Conservation (phyloP, 306 rosid genomes). For the Lotus japonicus region DNA sequence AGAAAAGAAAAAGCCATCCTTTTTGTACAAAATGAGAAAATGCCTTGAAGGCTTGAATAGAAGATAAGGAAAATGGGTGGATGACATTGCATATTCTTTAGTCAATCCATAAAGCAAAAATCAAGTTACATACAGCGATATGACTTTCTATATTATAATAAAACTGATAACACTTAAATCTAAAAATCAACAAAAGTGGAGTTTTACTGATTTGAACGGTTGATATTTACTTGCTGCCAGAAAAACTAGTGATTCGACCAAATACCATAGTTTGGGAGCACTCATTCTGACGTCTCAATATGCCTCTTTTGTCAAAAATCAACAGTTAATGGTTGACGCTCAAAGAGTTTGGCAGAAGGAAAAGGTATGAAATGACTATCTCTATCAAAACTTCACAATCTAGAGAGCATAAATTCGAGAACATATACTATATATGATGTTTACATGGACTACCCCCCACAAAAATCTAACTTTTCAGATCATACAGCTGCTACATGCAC, state of each 20-base stretch:
- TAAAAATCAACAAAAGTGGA: conserved; percentile 16
- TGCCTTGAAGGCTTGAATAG: conserved; percentile 23
- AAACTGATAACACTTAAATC: conserved; percentile 11
- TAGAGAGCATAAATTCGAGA: conserved; percentile 2
- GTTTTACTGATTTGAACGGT: not conserved
- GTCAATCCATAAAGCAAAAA: conserved; percentile 9
- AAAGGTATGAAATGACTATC: not conserved
- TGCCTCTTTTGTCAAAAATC: conserved; percentile 17
- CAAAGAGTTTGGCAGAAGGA: conserved; percentile 19
- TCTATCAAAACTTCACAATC: not conserved
- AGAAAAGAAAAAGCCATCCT: conserved; percentile 16
- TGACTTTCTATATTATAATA: conserved; percentile 15
- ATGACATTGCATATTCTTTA: conserved; percentile 2
- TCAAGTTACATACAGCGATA: not conserved
- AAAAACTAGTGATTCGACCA: conserved; percentile 14
- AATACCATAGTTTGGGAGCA: conserved; percentile 3
- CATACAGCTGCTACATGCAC: not conserved
- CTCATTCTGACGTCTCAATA: conserved; percentile 12
- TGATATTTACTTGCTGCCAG: not conserved
- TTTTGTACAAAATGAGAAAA: conserved; percentile 20
- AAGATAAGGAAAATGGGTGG: conserved; percentile 13
- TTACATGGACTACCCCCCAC: conserved; percentile 16
- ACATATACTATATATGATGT: conserved; percentile 23
- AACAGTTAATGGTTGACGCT: not conserved
- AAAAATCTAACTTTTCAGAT: conserved; percentile 9